Percentiles rank a stretch among this genome's conserved stretches.
phyloP scores from a whole-genome alignment of 768 basidiomycete genomes.

The Candolleomyces efflorescens region DNA sequence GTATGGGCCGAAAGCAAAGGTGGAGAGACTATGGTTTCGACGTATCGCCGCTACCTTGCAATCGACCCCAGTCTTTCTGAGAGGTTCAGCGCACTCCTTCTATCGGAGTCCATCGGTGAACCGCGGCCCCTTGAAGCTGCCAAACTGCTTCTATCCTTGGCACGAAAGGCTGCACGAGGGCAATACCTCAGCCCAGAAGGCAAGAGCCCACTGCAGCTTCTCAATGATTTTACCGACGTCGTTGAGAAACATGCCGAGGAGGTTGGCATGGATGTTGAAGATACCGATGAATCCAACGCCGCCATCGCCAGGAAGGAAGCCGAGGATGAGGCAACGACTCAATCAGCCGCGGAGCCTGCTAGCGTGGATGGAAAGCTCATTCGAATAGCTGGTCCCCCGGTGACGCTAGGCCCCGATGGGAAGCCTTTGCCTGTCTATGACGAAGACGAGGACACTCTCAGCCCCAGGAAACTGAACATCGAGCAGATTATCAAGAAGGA shows the following conservation, averaged over 20 bases:
- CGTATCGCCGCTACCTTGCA: conserved; percentile 87
- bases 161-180: conserved; percentile 78
- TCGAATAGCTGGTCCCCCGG: conserved; percentile 65
- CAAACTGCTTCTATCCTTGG: conserved; percentile 81
- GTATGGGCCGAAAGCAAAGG: conserved; percentile 86
- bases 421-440: conserved; percentile 54
- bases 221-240: conserved; percentile 89
- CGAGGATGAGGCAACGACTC: conserved; percentile 33
- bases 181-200: conserved; percentile 85
- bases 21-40: conserved; percentile 68
- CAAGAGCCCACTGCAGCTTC: conserved; percentile 92
- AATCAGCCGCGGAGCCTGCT: conserved; percentile 32
- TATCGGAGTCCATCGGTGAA: conserved; percentile 48
- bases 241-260: conserved; percentile 90
- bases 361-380: conserved; percentile 61
- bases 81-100: conserved; percentile 65
- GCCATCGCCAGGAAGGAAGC: conserved; percentile 45
- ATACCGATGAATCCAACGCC: conserved; percentile 57
- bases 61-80: conserved; percentile 82
- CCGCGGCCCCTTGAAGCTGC: conserved; percentile 90
- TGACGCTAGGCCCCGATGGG: conserved; percentile 46
- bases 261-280: conserved; percentile 83
- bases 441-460: conserved; percentile 80
- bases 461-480: conserved; percentile 71
- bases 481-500: conserved; percentile 82